These are phyloP conservation scores for Diaporthe longicolla DNA, from an alignment of 2,329 filamentous ascomycete species.

Conservation along the genomic window DNA sequence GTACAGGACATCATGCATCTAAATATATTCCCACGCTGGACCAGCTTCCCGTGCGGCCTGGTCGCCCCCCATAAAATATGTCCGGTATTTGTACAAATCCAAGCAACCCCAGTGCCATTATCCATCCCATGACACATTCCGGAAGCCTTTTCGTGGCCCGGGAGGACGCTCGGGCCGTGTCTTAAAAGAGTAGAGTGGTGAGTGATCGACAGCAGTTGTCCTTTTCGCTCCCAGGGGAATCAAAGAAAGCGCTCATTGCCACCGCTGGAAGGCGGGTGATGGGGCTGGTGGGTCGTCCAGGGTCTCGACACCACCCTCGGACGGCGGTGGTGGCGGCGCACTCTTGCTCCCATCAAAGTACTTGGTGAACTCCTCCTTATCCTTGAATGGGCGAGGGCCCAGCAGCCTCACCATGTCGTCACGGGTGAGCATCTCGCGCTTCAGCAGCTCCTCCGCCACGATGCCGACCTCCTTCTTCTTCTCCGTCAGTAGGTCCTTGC, in stretches of 20 bases:
- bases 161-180: slow-evolving; percentile 10
- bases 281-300: slow-evolving; percentile 52
- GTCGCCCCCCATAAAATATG: neutral
- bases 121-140: neutral
- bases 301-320: slow-evolving; percentile 59
- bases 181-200: slow-evolving; percentile 32
- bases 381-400: slow-evolving; percentile 86
- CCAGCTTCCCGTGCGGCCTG: slow-evolving; percentile 29
- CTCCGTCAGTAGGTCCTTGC: slow-evolving; percentile 83
- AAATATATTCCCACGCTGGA: slow-evolving; percentile 8
- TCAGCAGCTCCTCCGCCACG: slow-evolving; percentile 91
- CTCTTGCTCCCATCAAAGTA: slow-evolving; percentile 80
- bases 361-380: slow-evolving; percentile 91
- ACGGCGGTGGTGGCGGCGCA: slow-evolving; percentile 70
- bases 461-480: slow-evolving; percentile 92
- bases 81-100: slow-evolving; percentile 21
- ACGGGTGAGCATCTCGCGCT: slow-evolving; percentile 90
- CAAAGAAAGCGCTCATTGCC: slow-evolving; percentile 35
- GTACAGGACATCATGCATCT: slow-evolving; percentile 21
- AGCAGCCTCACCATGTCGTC: slow-evolving; percentile 94
- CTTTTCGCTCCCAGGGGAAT: neutral
- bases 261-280: slow-evolving; percentile 54
- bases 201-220: neutral
- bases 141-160: neutral
- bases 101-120: neutral